Conservation (phyloP, 1,284 basidiomycete genomes). For the Vanrija sp. region DNA sequence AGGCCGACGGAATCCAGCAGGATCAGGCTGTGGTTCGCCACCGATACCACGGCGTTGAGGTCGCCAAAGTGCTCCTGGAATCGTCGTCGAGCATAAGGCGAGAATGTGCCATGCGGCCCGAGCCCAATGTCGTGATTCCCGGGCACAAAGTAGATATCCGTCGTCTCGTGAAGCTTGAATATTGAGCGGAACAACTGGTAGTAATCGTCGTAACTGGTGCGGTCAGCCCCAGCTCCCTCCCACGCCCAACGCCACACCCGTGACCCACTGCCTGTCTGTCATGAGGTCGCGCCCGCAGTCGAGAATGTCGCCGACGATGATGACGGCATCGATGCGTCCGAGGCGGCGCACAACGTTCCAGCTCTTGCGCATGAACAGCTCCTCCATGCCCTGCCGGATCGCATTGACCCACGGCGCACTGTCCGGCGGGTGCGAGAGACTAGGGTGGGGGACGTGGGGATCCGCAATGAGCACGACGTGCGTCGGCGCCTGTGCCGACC, state of each 20-base stretch:
- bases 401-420: conserved; percentile 41
- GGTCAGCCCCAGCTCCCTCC: neutral
- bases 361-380: conserved; percentile 67
- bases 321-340: conserved; percentile 64
- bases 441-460: conserved; percentile 64
- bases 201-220: conserved; percentile 60
- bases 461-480: conserved; percentile 73
- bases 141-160: conserved; percentile 63
- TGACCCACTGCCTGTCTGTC: conserved; percentile 62
- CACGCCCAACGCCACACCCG: neutral
- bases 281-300: conserved; percentile 62
- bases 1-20: conserved; percentile 70
- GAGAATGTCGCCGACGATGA: conserved; percentile 78
- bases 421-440: conserved; percentile 50
- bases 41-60: conserved; percentile 38
- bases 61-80: conserved; percentile 57
- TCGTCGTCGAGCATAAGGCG: conserved; percentile 58
- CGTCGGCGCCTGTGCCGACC: conserved; percentile 44
- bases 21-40: conserved; percentile 68
- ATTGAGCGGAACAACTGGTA: conserved; percentile 60
- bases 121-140: conserved; percentile 72
- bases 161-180: conserved; percentile 52
- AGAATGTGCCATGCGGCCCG: conserved; percentile 54
- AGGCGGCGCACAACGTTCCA: conserved; percentile 62
- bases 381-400: conserved; percentile 58